Evolutionary conservation across 441 rosid species (phyloP).

Genomic region (Pelargonium myrrhifolium): DNA sequence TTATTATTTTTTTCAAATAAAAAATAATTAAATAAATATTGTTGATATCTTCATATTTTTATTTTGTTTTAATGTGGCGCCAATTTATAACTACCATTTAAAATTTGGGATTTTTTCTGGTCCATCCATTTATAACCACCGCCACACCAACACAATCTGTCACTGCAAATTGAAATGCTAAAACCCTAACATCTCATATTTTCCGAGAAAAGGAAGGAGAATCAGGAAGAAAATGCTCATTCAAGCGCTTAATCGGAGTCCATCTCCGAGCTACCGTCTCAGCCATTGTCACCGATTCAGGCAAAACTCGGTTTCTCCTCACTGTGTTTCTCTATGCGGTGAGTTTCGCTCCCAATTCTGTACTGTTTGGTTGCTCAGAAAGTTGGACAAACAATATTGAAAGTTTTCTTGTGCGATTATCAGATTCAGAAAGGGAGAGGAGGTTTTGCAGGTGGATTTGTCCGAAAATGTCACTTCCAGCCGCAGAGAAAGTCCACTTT

Average conservation of each 20-base stretch:
- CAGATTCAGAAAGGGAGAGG: constrained; percentile 1
- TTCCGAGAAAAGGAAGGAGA: background rate
- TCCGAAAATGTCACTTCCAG: constrained; percentile 1
- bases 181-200: constrained; percentile 4
- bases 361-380: background rate
- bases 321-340: constrained; percentile 20
- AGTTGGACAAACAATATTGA: background rate
- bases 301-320: background rate
- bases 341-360: constrained; percentile 9
- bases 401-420: background rate
- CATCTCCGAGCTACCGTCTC: constrained; percentile 15
- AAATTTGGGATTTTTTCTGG: background rate
- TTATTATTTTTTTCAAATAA: too few species aligned
- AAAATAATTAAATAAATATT: too few species aligned
- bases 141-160: background rate
- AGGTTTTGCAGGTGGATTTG: background rate
- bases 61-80: constrained; percentile 8
- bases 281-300: constrained; percentile 5
- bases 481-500: background rate
- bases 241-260: constrained; percentile 17
- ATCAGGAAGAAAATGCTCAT: constrained; percentile 18
- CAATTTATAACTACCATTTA: constrained; percentile 9
- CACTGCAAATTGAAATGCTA: background rate
- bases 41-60: too few species aligned
- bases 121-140: constrained; percentile 8